Conservation (phyloP, 805 yeast genomes). For the Saturnispora dispora region DNA sequence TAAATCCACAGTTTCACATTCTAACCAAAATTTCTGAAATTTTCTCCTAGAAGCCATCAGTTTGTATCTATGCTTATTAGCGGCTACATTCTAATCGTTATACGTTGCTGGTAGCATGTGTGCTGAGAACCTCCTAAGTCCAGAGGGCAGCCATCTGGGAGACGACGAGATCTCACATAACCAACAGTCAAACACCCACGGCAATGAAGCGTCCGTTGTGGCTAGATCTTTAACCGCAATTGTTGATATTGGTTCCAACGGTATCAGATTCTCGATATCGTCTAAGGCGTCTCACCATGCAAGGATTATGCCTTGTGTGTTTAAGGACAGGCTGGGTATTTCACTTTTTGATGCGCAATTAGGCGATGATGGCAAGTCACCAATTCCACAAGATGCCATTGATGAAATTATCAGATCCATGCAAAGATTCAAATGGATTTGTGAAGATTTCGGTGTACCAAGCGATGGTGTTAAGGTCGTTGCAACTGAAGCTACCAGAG, state of each 20-base stretch:
- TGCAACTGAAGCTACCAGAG: constrained; percentile 69
- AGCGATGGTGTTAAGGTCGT: constrained; percentile 51
- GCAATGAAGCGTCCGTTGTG: constrained; percentile 46
- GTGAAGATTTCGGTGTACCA: constrained; percentile 67
- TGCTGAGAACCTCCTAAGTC: constrained; percentile 22
- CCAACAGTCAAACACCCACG: constrained; percentile 11
- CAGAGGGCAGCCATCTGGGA: constrained; percentile 20
- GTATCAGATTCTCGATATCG: constrained; percentile 62
- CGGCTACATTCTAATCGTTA: background rate
- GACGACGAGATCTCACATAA: constrained; percentile 7
- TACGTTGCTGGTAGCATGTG: constrained; percentile 9
- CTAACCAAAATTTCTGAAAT: background rate
- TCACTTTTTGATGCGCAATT: constrained; percentile 57
- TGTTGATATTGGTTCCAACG: constrained; percentile 73
- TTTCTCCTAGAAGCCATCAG: background rate
- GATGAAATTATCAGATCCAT: constrained; percentile 53
- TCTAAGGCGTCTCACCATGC: constrained; percentile 63
- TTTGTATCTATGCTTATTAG: background rate
- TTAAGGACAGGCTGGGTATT: constrained; percentile 64
- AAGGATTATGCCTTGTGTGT: constrained; percentile 68
- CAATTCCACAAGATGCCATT: constrained; percentile 50
- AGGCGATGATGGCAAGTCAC: constrained; percentile 34
- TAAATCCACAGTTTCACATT: background rate
- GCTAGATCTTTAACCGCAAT: constrained; percentile 53
- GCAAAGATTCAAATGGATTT: constrained; percentile 58